A percentile compares a stretch with the other conserved stretches of the same genome.
phyloP scores from a whole-genome alignment of 2,329 filamentous ascomycete genomes.

The Ampelomyces quisqualis region DNA sequence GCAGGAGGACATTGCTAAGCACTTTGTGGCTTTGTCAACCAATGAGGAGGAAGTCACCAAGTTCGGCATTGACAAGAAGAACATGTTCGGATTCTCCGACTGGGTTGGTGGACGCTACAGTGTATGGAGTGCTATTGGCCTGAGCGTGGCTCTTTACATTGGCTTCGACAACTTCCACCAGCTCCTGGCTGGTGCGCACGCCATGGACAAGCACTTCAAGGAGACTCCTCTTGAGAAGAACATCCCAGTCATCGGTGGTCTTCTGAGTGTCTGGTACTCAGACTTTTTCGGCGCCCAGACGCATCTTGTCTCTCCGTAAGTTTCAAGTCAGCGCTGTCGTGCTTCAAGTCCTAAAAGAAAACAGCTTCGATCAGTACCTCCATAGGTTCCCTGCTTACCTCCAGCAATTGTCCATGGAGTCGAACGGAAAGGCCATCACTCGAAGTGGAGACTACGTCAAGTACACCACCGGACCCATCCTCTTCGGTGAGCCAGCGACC shows the following conservation, averaged over 20 bases:
- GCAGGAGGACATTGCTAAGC: conserved; percentile 85
- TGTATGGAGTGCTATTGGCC: conserved; percentile 96
- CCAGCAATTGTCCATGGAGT: conserved; percentile 99
- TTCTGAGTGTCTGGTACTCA: conserved; percentile 97
- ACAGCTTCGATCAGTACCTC: conserved; percentile 94
- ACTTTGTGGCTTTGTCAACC: conserved; percentile 97
- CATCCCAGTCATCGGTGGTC: conserved; percentile 87
- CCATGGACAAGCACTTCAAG: conserved; percentile 98
- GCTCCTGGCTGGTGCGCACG: conserved; percentile 90
- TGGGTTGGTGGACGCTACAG: conserved; percentile 99
- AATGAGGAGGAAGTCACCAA: conserved; percentile 95
- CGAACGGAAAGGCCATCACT: conserved; percentile 96
- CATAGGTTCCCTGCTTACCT: conserved; percentile 99
- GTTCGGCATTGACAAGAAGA: conserved; percentile 97
- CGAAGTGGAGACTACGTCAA: conserved; percentile 85
- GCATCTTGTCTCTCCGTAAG: conserved; percentile 90
- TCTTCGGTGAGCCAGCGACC: conserved; percentile 97
- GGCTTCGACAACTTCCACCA: conserved; percentile 97
- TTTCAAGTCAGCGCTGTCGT: conserved; percentile 20
- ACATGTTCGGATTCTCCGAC: conserved; percentile 99
- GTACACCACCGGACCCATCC: conserved; percentile 92
- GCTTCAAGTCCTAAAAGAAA: conserved; percentile 8
- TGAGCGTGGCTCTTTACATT: conserved; percentile 92
- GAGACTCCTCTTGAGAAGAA: conserved; percentile 89
- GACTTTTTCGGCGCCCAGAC: conserved; percentile 99